phyloP scores from a whole-genome alignment of 371 early-diverging fungal genomes.

The Blakeslea trispora region DNA sequence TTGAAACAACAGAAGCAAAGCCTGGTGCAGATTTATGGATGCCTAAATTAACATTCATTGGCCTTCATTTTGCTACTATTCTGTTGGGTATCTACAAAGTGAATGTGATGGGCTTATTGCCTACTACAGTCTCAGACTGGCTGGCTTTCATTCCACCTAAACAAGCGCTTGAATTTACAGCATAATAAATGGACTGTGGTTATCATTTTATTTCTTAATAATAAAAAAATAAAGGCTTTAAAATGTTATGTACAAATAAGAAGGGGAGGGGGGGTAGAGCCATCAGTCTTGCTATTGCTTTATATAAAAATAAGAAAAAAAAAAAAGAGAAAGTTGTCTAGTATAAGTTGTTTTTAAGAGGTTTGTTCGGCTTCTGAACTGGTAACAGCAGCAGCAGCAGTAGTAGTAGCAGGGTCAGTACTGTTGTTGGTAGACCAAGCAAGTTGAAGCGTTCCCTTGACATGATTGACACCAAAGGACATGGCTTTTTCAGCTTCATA shows the following conservation, averaged over 20 bases:
- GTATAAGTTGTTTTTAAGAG: background rate
- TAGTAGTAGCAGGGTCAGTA: background rate
- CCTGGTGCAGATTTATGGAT: constrained; percentile 57
- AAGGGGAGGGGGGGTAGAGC: no score
- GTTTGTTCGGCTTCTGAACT: constrained; percentile 6
- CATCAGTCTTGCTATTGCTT: no score
- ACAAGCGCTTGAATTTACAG: constrained; percentile 35
- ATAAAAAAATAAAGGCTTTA: constrained; percentile 4
- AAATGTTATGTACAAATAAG: constrained; percentile 11
- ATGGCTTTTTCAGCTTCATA: constrained; percentile 52
- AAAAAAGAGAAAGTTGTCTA: no score
- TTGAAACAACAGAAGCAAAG: constrained; percentile 50
- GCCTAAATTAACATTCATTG: constrained; percentile 81
- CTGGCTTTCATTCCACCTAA: constrained; percentile 89
- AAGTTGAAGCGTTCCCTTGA: constrained; percentile 29
- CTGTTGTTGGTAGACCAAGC: constrained; percentile 17
- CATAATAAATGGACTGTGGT: constrained; percentile 9
- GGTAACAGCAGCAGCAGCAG: no score
- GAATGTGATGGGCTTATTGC: constrained; percentile 92
- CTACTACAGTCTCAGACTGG: constrained; percentile 95
- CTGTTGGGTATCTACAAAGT: constrained; percentile 89
- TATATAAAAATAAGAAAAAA: no score
- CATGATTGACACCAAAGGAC: constrained; percentile 25
- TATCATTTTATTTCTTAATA: constrained; percentile 4
- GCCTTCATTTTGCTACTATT: constrained; percentile 78